Evolutionary conservation across 2,329 filamentous ascomycete genomes (phyloP).

Genomic region (Claviceps fusiformis): DNA sequence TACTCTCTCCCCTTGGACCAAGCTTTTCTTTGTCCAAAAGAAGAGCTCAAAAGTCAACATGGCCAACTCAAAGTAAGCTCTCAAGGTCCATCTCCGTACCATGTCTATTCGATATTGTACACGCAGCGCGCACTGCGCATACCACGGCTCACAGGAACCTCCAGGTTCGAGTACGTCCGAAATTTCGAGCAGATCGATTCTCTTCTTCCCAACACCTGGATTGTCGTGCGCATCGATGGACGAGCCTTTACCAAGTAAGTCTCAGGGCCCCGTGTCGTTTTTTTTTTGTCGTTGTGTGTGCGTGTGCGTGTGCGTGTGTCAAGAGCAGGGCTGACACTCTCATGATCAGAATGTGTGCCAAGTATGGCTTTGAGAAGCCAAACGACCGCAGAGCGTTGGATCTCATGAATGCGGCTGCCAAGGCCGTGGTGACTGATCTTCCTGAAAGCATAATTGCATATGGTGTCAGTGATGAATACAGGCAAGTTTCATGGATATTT

Average conservation of each 20-base stretch:
- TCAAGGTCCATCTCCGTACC: background rate
- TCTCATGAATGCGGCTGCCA: conserved; percentile 91
- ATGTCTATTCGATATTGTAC: background rate
- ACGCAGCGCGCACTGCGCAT: background rate
- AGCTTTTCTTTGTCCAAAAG: background rate
- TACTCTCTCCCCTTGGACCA: background rate
- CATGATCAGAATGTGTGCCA: conserved; percentile 54
- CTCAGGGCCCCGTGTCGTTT: conserved; percentile 5
- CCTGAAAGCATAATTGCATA: conserved; percentile 81
- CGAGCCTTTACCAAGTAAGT: conserved; percentile 98
- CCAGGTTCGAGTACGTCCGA: conserved; percentile 87
- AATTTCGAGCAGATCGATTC: conserved; percentile 71
- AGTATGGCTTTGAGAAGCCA: conserved; percentile 79
- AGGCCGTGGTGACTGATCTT: conserved; percentile 67
- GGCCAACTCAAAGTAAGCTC: conserved; percentile 41
- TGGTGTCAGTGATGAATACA: conserved; percentile 90
- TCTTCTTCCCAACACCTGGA: conserved; percentile 84
- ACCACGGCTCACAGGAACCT: conserved; percentile 1
- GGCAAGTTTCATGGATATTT: conserved; percentile 27
- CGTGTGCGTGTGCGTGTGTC: too few species aligned
- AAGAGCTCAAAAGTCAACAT: conserved; percentile 20
- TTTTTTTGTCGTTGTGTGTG: too few species aligned
- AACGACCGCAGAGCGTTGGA: conserved; percentile 79
- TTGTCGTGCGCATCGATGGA: conserved; percentile 87
- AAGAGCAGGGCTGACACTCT: conserved; percentile 5